Percentiles rank a stretch among this genome's conserved stretches.
phyloP scores from a whole-genome alignment of 352 stramenopile genomes.

The Phytophthora litchii region DNA sequence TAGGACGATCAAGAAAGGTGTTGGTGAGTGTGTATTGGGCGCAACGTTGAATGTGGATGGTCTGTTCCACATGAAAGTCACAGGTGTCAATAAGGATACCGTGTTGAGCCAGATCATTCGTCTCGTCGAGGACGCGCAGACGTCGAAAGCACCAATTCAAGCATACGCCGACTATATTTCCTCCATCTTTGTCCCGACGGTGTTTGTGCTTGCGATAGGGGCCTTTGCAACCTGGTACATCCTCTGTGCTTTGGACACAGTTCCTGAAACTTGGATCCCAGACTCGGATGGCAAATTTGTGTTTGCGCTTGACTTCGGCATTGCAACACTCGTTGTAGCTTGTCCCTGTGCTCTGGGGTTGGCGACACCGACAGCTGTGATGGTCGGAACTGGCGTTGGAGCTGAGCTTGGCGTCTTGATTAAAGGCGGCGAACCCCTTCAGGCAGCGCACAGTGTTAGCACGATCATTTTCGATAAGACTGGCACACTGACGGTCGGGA shows the following conservation, averaged over 20 bases:
- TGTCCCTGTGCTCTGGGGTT: conserved; percentile 98
- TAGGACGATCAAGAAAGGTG: conserved; percentile 90
- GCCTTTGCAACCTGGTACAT: conserved; percentile 96
- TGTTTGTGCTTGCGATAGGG: conserved; percentile 89
- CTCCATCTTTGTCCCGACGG: conserved; percentile 94
- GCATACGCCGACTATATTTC: conserved; percentile 95
- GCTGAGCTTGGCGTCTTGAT: conserved; percentile 97
- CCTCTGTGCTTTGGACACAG: conserved; percentile 50
- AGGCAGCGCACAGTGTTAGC: conserved; percentile 89
- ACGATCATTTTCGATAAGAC: conserved; percentile 99
- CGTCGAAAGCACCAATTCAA: conserved; percentile 97
- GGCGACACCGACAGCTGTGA: conserved; percentile 97
- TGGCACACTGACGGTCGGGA: conserved; percentile 94
- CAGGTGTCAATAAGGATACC: conserved; percentile 90
- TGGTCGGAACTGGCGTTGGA: conserved; percentile 97
- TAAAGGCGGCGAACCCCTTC: conserved; percentile 94
- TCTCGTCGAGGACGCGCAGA: conserved; percentile 98
- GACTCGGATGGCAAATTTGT: conserved; percentile 76
- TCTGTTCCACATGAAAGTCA: conserved; percentile 92
- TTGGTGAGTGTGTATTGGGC: conserved; percentile 84
- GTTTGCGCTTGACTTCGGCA: conserved; percentile 96
- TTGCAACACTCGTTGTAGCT: conserved; percentile 96
- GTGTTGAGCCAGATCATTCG: conserved; percentile 96
- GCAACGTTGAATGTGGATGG: conserved; percentile 91
- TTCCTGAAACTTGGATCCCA: conserved; percentile 72